Base-by-base conservation (phyloP, 2,329 filamentous ascomycete genomes). In the Sarocladium strictum region DNA sequence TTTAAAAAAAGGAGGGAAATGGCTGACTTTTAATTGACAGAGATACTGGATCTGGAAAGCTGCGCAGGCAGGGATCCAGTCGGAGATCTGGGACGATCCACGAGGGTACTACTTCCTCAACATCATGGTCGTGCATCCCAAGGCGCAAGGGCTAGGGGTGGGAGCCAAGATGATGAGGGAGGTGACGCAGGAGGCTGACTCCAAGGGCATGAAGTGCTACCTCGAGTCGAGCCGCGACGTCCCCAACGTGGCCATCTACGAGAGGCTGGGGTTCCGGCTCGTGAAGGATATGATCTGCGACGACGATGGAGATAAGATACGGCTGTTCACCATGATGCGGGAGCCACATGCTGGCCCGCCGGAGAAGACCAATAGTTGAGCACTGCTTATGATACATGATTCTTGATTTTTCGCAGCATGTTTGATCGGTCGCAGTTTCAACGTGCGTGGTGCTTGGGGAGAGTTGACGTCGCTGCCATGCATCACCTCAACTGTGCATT, bases 81-180 rank as follows among this genome's bases (percentile, higher is more conserved):
- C 72, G 0, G 69, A 78, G 24, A 68, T 89, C 3, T 90, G 86
- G 86, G 80, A 72, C 0, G 83, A 87, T 55, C 74, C 78, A 0
- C 72, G 76, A 4, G 87, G 87, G 0, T 90, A 90, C 63, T 90
- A 89, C 63, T 90, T 90, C 60, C 85, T 87, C 59, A 90, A 90
- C 62, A 87, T 90, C 57, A 81, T 90, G 62, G 85, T 86, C 0
- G 86, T 90, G 1, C 66, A 81, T 15, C 84, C 85, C 0, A 77
- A 82, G 50, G 77, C 76, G 29, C 86, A 89, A 64, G 84, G 85
- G 0, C 80, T 76, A 61, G 86, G 86, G 0, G 78, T 90, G 2
- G 87, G 86, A 0, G 80, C 80, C 57, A 73, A 76, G 58, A 68
- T 90, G 61, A 85, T 89, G 70, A 74, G 82, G 60, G 73, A 76